Conservation (phyloP, 2,329 filamentous ascomycete species). For the Penicillium sp. region DNA sequence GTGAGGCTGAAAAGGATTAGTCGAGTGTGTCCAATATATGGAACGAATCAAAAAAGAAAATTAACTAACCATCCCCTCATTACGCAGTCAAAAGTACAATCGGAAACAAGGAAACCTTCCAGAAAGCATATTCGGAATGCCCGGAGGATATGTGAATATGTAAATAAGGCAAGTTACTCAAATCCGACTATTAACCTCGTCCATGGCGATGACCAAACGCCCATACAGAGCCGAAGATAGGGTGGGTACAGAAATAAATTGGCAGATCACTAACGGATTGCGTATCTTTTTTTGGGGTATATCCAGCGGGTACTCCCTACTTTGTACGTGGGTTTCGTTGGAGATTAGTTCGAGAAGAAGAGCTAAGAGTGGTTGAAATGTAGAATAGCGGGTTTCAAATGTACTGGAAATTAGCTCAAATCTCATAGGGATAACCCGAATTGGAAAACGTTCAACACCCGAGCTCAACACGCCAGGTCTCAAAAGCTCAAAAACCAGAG, state of each 20-base stretch:
- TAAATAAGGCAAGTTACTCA: slow-evolving; percentile 9
- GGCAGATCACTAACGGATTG: slow-evolving; percentile 12
- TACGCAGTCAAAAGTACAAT: slow-evolving; percentile 28
- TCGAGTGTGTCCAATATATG: background rate
- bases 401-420: slow-evolving; percentile 6
- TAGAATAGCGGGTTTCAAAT: slow-evolving; percentile 1
- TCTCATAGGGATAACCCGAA: background rate
- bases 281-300: slow-evolving; percentile 11
- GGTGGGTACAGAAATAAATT: background rate
- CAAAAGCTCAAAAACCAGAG: slow-evolving; percentile 2
- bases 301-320: background rate
- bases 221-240: background rate
- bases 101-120: slow-evolving; percentile 24
- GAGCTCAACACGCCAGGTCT: background rate
- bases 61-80: slow-evolving; percentile 41
- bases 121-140: slow-evolving; percentile 19
- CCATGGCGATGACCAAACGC: background rate
- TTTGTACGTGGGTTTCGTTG: slow-evolving; percentile 14
- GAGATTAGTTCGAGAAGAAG: slow-evolving; percentile 16
- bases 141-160: slow-evolving; percentile 4
- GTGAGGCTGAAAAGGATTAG: slow-evolving; percentile 31
- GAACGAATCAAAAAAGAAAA: background rate
- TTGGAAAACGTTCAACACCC: slow-evolving; percentile 10
- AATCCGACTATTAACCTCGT: background rate
- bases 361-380: background rate